A percentile compares a stretch with the other conserved stretches of the same genome.
phyloP scores from a whole-genome alignment of 2,329 filamentous ascomycete species.

The Cryphonectria naterciae region DNA sequence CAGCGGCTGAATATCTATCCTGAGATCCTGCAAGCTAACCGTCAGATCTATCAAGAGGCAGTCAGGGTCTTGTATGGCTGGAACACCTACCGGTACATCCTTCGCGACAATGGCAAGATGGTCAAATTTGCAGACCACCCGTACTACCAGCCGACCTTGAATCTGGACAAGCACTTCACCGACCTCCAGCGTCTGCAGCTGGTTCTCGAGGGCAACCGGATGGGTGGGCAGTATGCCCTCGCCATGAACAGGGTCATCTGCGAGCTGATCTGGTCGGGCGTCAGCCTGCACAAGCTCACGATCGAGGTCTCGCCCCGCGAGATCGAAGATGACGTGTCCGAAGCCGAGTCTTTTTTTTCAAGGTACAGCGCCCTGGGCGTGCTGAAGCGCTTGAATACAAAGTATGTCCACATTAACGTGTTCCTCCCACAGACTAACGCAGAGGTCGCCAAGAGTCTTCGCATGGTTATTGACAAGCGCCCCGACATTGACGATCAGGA shows the following conservation, averaged over 20 bases:
- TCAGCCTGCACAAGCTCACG: constrained; percentile 46
- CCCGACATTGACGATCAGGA: background rate
- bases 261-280: background rate
- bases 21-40: constrained; percentile 44
- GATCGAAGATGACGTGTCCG: background rate
- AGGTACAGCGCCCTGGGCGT: constrained; percentile 18
- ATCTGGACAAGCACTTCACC: constrained; percentile 43
- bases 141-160: constrained; percentile 33
- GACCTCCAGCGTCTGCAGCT: constrained; percentile 48
- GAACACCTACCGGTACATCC: constrained; percentile 52
- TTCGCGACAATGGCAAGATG: constrained; percentile 43
- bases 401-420: constrained; percentile 14
- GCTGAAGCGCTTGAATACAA: constrained; percentile 19
- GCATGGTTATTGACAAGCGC: constrained; percentile 26
- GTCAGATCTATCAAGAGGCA: constrained; percentile 42
- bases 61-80: constrained; percentile 49
- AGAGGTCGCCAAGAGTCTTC: constrained; percentile 37
- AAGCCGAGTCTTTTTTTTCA: background rate
- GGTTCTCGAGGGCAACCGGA: constrained; percentile 48
- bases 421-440: constrained; percentile 30
- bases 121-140: background rate
- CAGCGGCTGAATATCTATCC: constrained; percentile 37
- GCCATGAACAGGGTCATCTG: constrained; percentile 30
- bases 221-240: constrained; percentile 32
- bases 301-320: constrained; percentile 44